phyloP scores from a whole-genome alignment of 2,329 filamentous ascomycete species.

The Exutisphaerella laricina region DNA sequence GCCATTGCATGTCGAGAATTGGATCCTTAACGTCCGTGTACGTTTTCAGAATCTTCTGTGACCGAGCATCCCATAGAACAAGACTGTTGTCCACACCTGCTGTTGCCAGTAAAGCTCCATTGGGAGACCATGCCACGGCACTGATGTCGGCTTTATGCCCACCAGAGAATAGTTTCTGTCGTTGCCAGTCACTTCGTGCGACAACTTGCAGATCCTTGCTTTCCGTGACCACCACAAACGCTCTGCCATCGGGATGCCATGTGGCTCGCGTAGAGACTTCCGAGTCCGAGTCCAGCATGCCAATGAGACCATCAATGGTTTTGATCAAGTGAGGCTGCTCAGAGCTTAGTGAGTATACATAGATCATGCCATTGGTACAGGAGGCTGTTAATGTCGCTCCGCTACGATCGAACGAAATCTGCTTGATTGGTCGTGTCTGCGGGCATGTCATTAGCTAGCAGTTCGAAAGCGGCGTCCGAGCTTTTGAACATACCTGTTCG shows the following conservation, averaged over 20 bases:
- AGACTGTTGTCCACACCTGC: slow-evolving; percentile 57
- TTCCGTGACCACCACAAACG: slow-evolving; percentile 78
- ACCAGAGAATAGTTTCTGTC: slow-evolving; percentile 70
- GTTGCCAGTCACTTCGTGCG: slow-evolving; percentile 84
- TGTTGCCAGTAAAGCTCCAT: slow-evolving; percentile 76
- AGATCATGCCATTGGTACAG: slow-evolving; percentile 82
- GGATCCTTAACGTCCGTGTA: slow-evolving; percentile 67
- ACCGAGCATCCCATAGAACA: slow-evolving; percentile 82
- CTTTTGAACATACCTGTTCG: slow-evolving; percentile 54
- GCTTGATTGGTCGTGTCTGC: slow-evolving; percentile 70
- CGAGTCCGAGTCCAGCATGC: slow-evolving; percentile 67
- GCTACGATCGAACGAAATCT: slow-evolving; percentile 79
- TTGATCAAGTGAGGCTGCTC: slow-evolving; percentile 75
- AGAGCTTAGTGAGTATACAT: slow-evolving; percentile 76
- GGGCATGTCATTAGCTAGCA: background rate
- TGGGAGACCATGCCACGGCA: slow-evolving; percentile 86
- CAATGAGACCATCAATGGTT: slow-evolving; percentile 81
- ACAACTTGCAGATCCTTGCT: slow-evolving; percentile 79
- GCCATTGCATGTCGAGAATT: slow-evolving; percentile 83
- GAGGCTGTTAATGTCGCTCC: slow-evolving; percentile 73
- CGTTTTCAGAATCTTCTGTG: slow-evolving; percentile 71
- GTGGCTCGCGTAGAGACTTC: slow-evolving; percentile 68
- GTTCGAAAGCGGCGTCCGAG: background rate
- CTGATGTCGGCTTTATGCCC: slow-evolving; percentile 82
- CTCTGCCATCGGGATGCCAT: slow-evolving; percentile 93